These are phyloP conservation scores for Simmondsia chinensis DNA, from an alignment of 148 eudicot genomes.

Conservation along the genomic window DNA sequence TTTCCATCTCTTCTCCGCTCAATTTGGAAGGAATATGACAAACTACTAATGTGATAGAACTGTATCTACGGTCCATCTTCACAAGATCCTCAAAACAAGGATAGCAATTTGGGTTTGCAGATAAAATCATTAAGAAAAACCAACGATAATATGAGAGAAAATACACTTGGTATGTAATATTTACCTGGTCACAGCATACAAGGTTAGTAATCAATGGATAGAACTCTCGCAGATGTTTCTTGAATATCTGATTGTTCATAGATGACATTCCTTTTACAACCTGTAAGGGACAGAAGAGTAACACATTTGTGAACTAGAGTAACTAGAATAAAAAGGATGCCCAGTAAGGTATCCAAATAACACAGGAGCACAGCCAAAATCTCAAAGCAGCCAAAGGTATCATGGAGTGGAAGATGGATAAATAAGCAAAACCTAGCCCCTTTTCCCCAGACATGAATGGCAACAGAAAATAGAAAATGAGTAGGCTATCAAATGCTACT, in stretches of 20 bases:
- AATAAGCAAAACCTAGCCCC: too few species aligned
- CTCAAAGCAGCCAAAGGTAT: neutral
- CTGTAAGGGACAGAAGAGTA: conserved; percentile 28
- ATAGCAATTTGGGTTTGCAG: neutral
- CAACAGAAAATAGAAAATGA: too few species aligned
- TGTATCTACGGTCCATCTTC: neutral
- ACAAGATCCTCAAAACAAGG: too few species aligned
- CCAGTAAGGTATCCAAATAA: neutral
- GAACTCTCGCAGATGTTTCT: conserved; percentile 76
- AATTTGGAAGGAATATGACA: neutral
- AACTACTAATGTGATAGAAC: neutral
- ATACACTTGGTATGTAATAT: neutral
- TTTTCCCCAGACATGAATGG: too few species aligned
- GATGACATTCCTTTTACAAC: conserved; percentile 83
- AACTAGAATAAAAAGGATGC: neutral
- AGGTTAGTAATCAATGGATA: conserved; percentile 92
- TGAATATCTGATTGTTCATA: conserved; percentile 76
- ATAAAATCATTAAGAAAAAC: neutral
- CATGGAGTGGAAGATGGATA: too few species aligned
- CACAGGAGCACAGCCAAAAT: neutral
- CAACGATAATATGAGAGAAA: neutral
- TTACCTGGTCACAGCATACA: conserved; percentile 97
- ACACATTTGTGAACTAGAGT: neutral
- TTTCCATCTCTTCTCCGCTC: too few species aligned
- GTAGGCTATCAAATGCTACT: too few species aligned